These are phyloP conservation scores for Boeremia exigua DNA, from an alignment of 2,329 filamentous ascomycete genomes.

Conservation along the genomic window DNA sequence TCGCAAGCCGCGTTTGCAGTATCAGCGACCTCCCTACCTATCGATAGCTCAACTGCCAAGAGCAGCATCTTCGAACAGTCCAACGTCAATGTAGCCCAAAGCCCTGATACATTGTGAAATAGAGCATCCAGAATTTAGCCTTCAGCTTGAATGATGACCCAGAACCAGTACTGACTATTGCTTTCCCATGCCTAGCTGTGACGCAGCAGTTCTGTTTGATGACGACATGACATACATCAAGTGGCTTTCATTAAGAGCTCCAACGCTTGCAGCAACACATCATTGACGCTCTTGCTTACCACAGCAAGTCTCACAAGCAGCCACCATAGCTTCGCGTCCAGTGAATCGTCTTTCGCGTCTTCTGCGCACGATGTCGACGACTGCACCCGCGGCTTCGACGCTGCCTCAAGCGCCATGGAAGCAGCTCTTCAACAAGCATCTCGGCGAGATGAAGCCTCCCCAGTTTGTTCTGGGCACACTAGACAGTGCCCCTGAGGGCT, in stretches of 20 bases:
- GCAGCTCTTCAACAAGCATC: constrained; percentile 56
- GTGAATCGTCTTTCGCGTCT: constrained; percentile 47
- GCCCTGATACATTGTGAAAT: neutral
- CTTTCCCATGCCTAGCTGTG: constrained; percentile 8
- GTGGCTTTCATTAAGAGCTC: constrained; percentile 7
- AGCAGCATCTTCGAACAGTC: neutral
- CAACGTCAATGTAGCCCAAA: neutral
- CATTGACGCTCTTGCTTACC: neutral
- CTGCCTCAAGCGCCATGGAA: constrained; percentile 60
- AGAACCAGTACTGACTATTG: neutral
- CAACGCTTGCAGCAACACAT: constrained; percentile 3
- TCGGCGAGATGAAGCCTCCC: constrained; percentile 56
- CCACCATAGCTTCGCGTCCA: constrained; percentile 49
- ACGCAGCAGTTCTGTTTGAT: constrained; percentile 13
- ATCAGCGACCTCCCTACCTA: constrained; percentile 1
- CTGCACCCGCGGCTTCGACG: constrained; percentile 44
- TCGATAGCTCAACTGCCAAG: constrained; percentile 7
- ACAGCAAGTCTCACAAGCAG: constrained; percentile 18
- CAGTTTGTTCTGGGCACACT: constrained; percentile 61
- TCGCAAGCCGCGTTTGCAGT: constrained; percentile 8
- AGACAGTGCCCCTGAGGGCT: constrained; percentile 48
- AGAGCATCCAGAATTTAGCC: neutral
- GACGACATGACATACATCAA: constrained; percentile 15
- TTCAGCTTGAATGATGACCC: neutral
- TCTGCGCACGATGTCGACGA: constrained; percentile 55